These are phyloP conservation scores for Colletotrichum echinochloae DNA, from an alignment of 2,329 filamentous ascomycete species.

Conservation along the genomic window DNA sequence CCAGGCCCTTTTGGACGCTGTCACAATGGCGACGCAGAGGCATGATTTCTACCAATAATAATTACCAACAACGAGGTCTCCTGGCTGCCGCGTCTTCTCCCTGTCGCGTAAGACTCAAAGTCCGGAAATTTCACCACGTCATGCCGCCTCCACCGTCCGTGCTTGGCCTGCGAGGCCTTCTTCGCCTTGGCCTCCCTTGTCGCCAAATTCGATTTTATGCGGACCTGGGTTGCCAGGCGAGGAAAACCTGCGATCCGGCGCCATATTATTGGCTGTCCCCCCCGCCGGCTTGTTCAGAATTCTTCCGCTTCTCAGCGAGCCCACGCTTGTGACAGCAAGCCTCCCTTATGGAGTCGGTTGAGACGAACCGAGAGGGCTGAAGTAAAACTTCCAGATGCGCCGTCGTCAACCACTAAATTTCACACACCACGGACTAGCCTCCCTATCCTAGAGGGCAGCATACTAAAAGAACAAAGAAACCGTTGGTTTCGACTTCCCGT, in stretches of 20 bases:
- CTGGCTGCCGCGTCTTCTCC: constrained; percentile 10
- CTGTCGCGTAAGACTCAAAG: constrained; percentile 10
- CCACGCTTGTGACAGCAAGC: constrained; percentile 24
- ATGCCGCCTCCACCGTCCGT: constrained; percentile 26
- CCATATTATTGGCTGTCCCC: constrained; percentile 2
- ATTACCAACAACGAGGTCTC: constrained; percentile 6
- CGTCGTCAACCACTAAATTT: background rate
- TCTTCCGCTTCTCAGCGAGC: background rate
- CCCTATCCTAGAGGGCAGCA: background rate
- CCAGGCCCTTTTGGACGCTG: background rate
- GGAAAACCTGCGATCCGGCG: constrained; percentile 4
- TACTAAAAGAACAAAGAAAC: constrained; percentile 11
- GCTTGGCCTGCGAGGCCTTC: constrained; percentile 1
- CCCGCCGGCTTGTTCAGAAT: background rate
- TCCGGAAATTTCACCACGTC: constrained; percentile 39
- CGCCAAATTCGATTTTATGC: constrained; percentile 17
- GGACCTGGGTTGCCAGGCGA: constrained; percentile 4
- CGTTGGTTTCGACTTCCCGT: background rate
- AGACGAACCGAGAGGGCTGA: background rate
- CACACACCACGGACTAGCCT: background rate
- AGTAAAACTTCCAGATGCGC: constrained; percentile 4
- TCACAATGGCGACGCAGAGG: background rate
- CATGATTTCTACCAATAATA: background rate
- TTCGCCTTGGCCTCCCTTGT: constrained; percentile 20
- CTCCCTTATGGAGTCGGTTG: background rate